Evolutionary conservation across 805 yeast species (phyloP).

Genomic region (Dipodascopsis tothii): DNA sequence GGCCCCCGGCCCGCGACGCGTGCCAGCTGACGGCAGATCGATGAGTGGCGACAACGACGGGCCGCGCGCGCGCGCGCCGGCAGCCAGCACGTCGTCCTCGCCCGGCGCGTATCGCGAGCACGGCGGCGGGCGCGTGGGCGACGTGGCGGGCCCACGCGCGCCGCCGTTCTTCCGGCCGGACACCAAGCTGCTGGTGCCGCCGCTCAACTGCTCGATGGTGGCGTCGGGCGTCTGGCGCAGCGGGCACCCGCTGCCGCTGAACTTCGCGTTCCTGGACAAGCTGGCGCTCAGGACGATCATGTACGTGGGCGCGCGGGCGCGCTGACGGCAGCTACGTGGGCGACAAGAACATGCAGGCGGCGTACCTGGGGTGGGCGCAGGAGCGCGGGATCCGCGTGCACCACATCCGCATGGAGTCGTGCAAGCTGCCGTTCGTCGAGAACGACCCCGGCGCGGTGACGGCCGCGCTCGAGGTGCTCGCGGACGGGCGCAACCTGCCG

Average conservation of each 20-base stretch:
- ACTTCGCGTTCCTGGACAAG: slow-evolving; percentile 68
- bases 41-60: too few relatives aligned
- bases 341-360: slow-evolving; percentile 49
- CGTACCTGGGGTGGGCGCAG: slow-evolving; percentile 63
- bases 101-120: too few relatives aligned
- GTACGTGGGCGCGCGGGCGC: slow-evolving; percentile 34
- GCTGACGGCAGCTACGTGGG: slow-evolving; percentile 38
- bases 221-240: slow-evolving; percentile 82
- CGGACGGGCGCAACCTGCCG: slow-evolving; percentile 62
- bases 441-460: slow-evolving; percentile 54
- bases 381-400: slow-evolving; percentile 47
- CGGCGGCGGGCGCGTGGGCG: too few relatives aligned
- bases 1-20: too few relatives aligned
- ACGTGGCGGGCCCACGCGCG: too few relatives aligned
- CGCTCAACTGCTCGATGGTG: slow-evolving; percentile 81
- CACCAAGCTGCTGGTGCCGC: slow-evolving; percentile 53
- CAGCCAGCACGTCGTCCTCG: too few relatives aligned
- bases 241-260: slow-evolving; percentile 87
- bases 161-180: slow-evolving; percentile 22
- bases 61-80: too few relatives aligned
- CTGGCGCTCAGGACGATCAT: slow-evolving; percentile 71
- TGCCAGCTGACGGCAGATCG: too few relatives aligned
- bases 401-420: slow-evolving; percentile 58
- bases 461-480: slow-evolving; percentile 29
- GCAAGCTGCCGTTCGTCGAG: slow-evolving; percentile 64